A percentile compares a stretch with the other conserved stretches of the same genome.
phyloP scores from a whole-genome alignment of 78 protist species.

The Cavenderia fasciculata region DNA sequence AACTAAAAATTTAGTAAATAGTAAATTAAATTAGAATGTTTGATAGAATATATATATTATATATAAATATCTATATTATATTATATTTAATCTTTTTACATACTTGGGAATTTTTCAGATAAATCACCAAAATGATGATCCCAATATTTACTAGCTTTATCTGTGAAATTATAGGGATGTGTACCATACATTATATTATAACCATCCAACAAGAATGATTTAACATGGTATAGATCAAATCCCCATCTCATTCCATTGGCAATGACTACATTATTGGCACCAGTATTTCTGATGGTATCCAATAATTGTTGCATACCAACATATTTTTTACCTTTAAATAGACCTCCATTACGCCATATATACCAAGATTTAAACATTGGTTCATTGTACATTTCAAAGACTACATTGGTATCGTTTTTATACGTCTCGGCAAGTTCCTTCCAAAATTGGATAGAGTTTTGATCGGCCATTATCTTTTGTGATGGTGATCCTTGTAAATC shows the following conservation, averaged over 20 bases:
- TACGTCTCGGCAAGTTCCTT: neutral
- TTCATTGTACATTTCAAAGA: conserved; percentile 45
- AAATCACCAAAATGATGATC: neutral
- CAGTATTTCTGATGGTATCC: neutral
- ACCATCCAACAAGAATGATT: neutral
- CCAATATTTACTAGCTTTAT: neutral
- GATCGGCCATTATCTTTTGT: conserved; percentile 38
- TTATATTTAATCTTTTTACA: too few relatives aligned
- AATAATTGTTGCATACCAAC: conserved; percentile 17
- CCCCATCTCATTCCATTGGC: conserved; percentile 33
- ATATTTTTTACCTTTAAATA: neutral
- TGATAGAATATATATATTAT: neutral
- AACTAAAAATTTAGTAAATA: neutral
- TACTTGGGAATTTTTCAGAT: neutral
- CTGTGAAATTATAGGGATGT: conserved; percentile 18
- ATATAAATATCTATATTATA: too few relatives aligned
- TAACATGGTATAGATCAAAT: conserved; percentile 13
- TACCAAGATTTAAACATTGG: neutral
- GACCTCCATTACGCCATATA: conserved; percentile 2
- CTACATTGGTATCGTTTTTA: conserved; percentile 4
- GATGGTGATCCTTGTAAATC: neutral
- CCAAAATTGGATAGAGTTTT: conserved; percentile 34
- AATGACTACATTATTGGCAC: conserved; percentile 26
- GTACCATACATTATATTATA: conserved; percentile 40
- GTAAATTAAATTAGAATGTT: neutral